A percentile compares a stretch with the other conserved stretches of the same genome.
Conservation (phyloP, 306 rosid species). For the Prunus mira region DNA sequence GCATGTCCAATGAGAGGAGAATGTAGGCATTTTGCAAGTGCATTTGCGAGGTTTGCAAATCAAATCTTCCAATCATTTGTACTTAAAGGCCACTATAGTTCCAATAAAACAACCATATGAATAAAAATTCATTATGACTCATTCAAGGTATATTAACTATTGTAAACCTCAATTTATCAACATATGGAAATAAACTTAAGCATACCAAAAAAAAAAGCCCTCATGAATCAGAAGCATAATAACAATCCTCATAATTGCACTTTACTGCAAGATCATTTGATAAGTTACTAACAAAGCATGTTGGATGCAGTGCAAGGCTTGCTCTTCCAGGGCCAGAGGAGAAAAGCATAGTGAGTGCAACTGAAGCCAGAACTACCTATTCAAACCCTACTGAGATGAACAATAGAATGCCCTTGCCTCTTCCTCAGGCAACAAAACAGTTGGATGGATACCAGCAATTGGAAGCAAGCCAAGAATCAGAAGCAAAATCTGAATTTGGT, state of each 20-base stretch:
- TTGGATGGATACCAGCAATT: slow-evolving; percentile 42
- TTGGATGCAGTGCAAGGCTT: slow-evolving; percentile 90
- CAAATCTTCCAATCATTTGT: slow-evolving; percentile 12
- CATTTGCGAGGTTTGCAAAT: slow-evolving; percentile 81
- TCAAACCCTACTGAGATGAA: slow-evolving; percentile 31
- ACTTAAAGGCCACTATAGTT: background rate
- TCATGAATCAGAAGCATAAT: background rate
- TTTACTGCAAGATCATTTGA: slow-evolving; percentile 16
- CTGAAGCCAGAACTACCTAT: slow-evolving; percentile 39
- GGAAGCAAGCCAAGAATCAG: slow-evolving; percentile 41
- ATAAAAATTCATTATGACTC: background rate
- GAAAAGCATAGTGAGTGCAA: slow-evolving; percentile 54
- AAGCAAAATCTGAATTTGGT: slow-evolving; percentile 30
- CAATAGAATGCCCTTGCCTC: slow-evolving; percentile 48
- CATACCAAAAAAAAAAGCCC: background rate
- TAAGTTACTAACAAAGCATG: slow-evolving; percentile 28
- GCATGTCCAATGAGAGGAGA: slow-evolving; percentile 99
- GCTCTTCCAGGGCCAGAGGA: slow-evolving; percentile 94
- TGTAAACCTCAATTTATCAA: slow-evolving; percentile 1
- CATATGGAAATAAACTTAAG: background rate
- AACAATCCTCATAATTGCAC: slow-evolving; percentile 11
- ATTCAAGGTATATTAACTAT: background rate
- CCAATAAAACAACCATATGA: background rate
- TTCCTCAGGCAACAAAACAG: slow-evolving; percentile 46
- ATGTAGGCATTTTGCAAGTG: slow-evolving; percentile 98